Evolutionary conservation across 768 basidiomycete species (phyloP), one percentile per base, ranked within the genome.

Genomic region (Suillus decipiens): DNA sequence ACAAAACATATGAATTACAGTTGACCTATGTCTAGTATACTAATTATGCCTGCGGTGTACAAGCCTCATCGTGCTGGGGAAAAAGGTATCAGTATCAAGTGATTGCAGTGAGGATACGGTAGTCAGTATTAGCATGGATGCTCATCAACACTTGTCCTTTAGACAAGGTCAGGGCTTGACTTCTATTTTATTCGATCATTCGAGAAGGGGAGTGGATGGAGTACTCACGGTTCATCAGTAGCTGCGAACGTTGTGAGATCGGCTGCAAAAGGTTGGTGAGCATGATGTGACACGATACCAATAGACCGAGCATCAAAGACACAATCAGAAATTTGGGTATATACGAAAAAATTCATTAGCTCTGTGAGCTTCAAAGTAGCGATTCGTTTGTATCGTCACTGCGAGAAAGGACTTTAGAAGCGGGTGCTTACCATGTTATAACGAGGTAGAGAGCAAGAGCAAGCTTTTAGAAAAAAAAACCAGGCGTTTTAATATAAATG

Each of bases 301-400:
- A 31, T 19, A 43, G 54, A 56, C 22, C 12, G 55, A 53, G 59
- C 17, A 47, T 14, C 70, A 62, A 57, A 69, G 68, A 72, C 76
- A 68, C 14, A 4, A 79, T 93, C 91, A 79, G 92, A 92, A 93
- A 93, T 92, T 93, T 93, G 91, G 92, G 91, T 93, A 93, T 93
- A 79, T 84, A 73, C 80, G 81, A 78, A 73, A 53, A 77, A 73
- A 75, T 78, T 93, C 90, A 92, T 82, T 28, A 88, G 84, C 89
- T 77, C 65, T 63, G 7, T 31, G 72, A 68, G 86, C 86, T 86
- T 93, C 91, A 73, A 91, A 86, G 91, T 93, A 92, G 90, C 90
- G 90, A 92, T 93, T 91, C 90, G 77, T 80, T 67, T 76, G 73
- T 81, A 73, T 92, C 90, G 81, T 93, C 91, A 84, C 76, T 39